Evolutionary conservation across 306 rosid genomes (phyloP).

Genomic region (apple (Malus domestica)): ASM211411v1 NC_041795.1:30256001-30256500

Average conservation of each 20-base stretch:
- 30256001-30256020: neutral
- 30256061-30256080: neutral
- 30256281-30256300: constrained; percentile 65
- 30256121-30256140: constrained; percentile 89
- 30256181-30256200: neutral
- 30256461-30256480: constrained; percentile 48
- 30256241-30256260: constrained; percentile 47
- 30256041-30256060: no score
- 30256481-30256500: constrained; percentile 71
- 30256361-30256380: neutral
- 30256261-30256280: constrained; percentile 68
- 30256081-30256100: constrained; percentile 50
- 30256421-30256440: constrained; percentile 20
- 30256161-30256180: constrained; percentile 12
- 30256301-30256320: constrained; percentile 58
- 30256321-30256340: constrained; percentile 34
- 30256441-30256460: constrained; percentile 10
- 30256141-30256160: constrained; percentile 85
- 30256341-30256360: neutral
- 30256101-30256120: constrained; percentile 92
- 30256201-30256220: neutral
- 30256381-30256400: neutral
- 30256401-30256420: constrained; percentile 26
- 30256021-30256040: no score
- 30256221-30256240: neutral